These are phyloP conservation scores for Lachancea lanzarotensis DNA, from an alignment of 805 yeast genomes.

Conservation along the genomic window DNA sequence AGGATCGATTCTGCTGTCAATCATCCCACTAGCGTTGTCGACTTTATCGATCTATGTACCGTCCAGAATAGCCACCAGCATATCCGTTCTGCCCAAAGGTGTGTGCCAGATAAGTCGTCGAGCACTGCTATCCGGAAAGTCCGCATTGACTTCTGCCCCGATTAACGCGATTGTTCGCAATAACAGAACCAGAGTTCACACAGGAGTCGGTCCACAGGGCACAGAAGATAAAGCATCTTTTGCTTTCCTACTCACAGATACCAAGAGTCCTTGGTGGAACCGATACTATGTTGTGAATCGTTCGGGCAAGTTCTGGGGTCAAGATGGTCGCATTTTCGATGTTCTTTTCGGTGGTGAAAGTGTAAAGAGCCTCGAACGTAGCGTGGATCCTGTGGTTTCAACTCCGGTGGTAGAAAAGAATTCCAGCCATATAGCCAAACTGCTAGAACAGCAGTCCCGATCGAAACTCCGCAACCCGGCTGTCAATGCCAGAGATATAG, in stretches of 20 bases:
- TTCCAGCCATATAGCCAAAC: conserved; percentile 11
- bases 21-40: conserved; percentile 26
- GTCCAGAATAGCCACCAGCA: conserved; percentile 25
- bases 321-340: conserved; percentile 28
- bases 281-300: conserved; percentile 26
- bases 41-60: conserved; percentile 19
- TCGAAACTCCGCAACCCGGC: conserved; percentile 13
- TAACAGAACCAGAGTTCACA: conserved; percentile 18
- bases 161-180: conserved; percentile 16
- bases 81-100: conserved; percentile 22
- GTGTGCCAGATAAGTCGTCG: conserved; percentile 21
- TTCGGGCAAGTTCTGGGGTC: conserved; percentile 25
- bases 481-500: conserved; percentile 7
- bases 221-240: conserved; percentile 28
- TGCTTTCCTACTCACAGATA: conserved; percentile 22
- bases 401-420: conserved; percentile 2
- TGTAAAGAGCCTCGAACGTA: conserved; percentile 14
- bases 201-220: conserved; percentile 29
- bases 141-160: conserved; percentile 11
- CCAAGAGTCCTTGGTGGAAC: conserved; percentile 14
- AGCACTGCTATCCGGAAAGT: conserved; percentile 18
- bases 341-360: conserved; percentile 26
- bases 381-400: not conserved
- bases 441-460: conserved; percentile 17
- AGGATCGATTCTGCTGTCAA: conserved; percentile 21